Base-by-base conservation (phyloP, 2,329 filamentous ascomycete species). In the Drechslera avenae region DNA sequence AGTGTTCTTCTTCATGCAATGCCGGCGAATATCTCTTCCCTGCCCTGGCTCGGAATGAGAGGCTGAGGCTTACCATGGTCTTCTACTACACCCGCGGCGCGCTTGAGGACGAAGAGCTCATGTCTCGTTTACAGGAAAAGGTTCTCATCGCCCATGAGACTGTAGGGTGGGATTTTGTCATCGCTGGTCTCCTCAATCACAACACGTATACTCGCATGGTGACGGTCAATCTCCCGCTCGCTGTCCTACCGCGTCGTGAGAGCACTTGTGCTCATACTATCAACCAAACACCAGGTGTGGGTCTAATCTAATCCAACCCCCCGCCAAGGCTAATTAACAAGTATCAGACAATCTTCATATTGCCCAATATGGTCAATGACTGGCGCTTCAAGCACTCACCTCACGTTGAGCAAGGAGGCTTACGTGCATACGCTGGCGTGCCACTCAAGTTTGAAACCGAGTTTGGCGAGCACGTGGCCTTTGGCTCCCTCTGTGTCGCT, bases 81-180 rank as follows among this genome's bases (percentile, higher is more conserved):
- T 80, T 74, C 69, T 80, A 80, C 47, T 78, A 79, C 28, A 76
- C 76, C 1, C 66, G 67, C 21, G 71, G 71, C 3, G 64, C 77
- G 7, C 57, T 74, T 9, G 59, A 75, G 6, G 75, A 80, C 44
- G 54, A 54, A 5, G 76, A 78, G 30, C 64, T 79, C 30, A 62
- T 79, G 13, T 68, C 67, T 2, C 69, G 72, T 0, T 55, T 80
- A 3, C 76, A 78, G 19, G 74, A 78, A 19, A 78, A 78, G 51
- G 68, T 76, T 0, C 62, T 68, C 13, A 61, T 80, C 2, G 75
- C 74, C 0, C 65, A 73, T 18, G 72, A 78, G 17, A 73, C 73
- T 1, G 71, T 74, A 4, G 76, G 69, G 6, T 80, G 78, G 77
- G 77, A 80, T 7, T 77, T 73, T 46, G 76, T 71, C n/a, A 74